Percentiles rank a stretch among this genome's conserved stretches.
Evolutionary conservation across 805 yeast species (phyloP).

Genomic region (Candida montana): DNA sequence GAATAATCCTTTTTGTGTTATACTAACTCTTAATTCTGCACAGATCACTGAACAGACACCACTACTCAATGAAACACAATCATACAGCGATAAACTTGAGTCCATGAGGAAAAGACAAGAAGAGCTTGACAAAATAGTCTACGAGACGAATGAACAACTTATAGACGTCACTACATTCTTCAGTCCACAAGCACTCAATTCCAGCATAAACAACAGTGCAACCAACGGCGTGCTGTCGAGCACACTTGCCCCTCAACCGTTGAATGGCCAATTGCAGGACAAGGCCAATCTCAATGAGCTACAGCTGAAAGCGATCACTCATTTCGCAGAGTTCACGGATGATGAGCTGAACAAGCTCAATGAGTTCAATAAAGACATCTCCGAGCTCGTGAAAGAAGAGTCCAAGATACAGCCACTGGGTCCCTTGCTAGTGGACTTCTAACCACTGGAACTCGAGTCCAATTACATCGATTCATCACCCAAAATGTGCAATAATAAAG

Average conservation of each 20-base stretch:
- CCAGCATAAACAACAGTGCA: background rate
- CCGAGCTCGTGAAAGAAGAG: constrained; percentile 11
- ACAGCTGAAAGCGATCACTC: constrained; percentile 5
- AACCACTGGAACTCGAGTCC: background rate
- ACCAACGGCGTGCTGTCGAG: background rate
- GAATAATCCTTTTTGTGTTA: background rate
- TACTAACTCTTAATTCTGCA: constrained; percentile 21
- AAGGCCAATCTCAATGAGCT: constrained; percentile 2
- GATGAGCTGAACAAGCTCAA: constrained; percentile 7
- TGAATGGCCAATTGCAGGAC: constrained; percentile 12
- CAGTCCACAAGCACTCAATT: constrained; percentile 1
- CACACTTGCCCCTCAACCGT: constrained; percentile 8
- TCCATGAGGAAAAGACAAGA: constrained; percentile 33
- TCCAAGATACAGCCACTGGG: constrained; percentile 15
- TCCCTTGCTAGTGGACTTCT: constrained; percentile 18
- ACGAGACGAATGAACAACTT: constrained; percentile 30
- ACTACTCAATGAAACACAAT: constrained; percentile 19
- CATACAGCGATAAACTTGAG: constrained; percentile 21
- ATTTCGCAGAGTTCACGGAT: constrained; percentile 7
- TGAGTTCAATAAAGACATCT: constrained; percentile 13
- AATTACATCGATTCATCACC: too few species aligned
- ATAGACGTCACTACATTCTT: constrained; percentile 24
- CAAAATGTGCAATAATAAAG: too few species aligned
- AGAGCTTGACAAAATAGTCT: constrained; percentile 41
- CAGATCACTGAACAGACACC: constrained; percentile 34